phyloP scores from a whole-genome alignment of 805 yeast genomes.

The Lachancea waltii region DNA sequence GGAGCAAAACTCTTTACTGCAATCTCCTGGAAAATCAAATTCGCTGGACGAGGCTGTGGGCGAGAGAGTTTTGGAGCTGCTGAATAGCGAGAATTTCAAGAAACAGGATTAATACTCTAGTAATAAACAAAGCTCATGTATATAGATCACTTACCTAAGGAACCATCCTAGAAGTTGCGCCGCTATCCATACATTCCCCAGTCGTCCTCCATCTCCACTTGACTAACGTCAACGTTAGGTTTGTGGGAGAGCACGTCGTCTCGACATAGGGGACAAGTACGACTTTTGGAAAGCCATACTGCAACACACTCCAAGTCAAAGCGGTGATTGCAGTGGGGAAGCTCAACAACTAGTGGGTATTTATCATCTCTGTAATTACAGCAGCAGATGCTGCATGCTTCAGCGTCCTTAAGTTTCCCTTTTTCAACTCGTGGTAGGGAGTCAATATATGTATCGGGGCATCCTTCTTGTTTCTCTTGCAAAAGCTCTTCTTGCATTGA shows the following conservation, averaged over 20 bases:
- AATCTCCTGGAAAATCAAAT: constrained; percentile 3
- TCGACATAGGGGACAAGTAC: constrained; percentile 84
- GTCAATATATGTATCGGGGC: constrained; percentile 65
- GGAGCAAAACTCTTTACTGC: constrained; percentile 25
- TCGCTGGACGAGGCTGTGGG: constrained; percentile 26
- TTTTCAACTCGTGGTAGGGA: constrained; percentile 64
- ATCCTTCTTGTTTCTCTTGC: constrained; percentile 36
- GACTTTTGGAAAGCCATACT: constrained; percentile 74
- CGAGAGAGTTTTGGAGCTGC: constrained; percentile 60
- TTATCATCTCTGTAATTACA: constrained; percentile 61
- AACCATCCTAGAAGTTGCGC: background rate
- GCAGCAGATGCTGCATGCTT: constrained; percentile 83
- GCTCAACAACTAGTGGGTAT: constrained; percentile 70
- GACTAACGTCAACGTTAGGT: constrained; percentile 37
- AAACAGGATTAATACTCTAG: constrained; percentile 32
- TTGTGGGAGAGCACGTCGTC: constrained; percentile 54
- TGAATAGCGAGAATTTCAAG: constrained; percentile 65
- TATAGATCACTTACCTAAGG: background rate
- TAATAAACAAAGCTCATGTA: background rate
- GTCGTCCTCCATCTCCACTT: constrained; percentile 59
- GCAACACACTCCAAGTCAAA: constrained; percentile 88
- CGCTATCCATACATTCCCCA: constrained; percentile 73
- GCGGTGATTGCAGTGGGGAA: constrained; percentile 71
- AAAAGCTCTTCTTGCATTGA: constrained; percentile 26
- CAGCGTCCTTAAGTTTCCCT: constrained; percentile 38